These are phyloP conservation scores for Liquidambar formosana DNA, from an alignment of 164 flowering plant genomes.

Conservation along the genomic window DNA sequence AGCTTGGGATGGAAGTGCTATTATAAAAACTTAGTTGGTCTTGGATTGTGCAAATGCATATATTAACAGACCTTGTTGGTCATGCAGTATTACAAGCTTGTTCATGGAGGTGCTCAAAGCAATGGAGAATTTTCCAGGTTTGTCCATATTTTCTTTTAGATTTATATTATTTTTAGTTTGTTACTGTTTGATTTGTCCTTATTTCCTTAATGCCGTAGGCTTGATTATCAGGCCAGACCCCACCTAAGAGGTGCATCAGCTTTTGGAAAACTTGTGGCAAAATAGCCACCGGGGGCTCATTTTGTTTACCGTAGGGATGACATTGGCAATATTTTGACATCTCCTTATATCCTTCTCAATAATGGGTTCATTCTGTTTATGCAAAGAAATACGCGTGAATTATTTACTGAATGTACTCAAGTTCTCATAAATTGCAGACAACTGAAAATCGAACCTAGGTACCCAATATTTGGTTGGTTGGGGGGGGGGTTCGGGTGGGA, in stretches of 20 bases:
- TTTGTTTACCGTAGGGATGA: slow-evolving; percentile 92
- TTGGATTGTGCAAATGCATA: no score
- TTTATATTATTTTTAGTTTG: background rate
- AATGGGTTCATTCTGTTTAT: slow-evolving; percentile 55
- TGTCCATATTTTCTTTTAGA: background rate
- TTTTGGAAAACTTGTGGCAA: slow-evolving; percentile 70
- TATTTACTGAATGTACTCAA: background rate
- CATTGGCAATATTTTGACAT: slow-evolving; percentile 96
- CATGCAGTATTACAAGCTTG: slow-evolving; percentile 74
- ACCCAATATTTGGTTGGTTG: slow-evolving; percentile 94
- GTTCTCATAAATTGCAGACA: slow-evolving; percentile 53
- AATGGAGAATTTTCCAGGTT: slow-evolving; percentile 96
- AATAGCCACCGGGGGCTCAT: slow-evolving; percentile 87
- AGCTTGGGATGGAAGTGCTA: no score
- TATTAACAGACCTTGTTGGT: no score
- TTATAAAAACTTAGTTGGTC: no score
- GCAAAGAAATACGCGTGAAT: background rate
- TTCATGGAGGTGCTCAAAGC: slow-evolving; percentile 81
- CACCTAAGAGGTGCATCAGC: slow-evolving; percentile 74
- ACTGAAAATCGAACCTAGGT: slow-evolving; percentile 85
- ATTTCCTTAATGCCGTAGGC: slow-evolving; percentile 43
- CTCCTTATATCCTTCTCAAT: no score
- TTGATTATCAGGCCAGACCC: slow-evolving; percentile 81
- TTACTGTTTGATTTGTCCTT: background rate
- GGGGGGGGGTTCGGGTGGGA: no score